phyloP scores from a whole-genome alignment of 2,329 filamentous ascomycete genomes.

The Alternaria arborescens region DNA sequence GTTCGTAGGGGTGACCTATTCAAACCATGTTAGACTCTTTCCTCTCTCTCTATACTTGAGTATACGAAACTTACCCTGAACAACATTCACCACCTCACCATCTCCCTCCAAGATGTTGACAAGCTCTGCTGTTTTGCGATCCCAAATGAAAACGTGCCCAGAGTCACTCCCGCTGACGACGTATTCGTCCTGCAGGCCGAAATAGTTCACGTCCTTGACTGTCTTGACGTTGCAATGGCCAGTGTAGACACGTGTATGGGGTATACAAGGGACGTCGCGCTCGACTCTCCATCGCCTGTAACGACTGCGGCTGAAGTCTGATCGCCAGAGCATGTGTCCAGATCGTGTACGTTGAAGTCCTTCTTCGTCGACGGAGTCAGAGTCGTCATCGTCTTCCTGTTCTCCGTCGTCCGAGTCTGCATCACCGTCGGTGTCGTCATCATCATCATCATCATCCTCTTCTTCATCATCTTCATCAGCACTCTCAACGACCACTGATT shows the following conservation, averaged over 20 bases:
- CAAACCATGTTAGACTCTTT: conserved; percentile 18
- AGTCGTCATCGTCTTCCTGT: conserved; percentile 39
- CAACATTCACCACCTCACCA: conserved; percentile 74
- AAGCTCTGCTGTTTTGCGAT: conserved; percentile 67
- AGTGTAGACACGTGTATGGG: conserved; percentile 65
- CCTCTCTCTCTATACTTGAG: not conserved
- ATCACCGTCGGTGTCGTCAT: conserved; percentile 37
- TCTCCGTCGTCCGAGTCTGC: conserved; percentile 37
- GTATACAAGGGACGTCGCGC: conserved; percentile 61
- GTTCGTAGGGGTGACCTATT: conserved; percentile 71
- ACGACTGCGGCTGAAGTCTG: conserved; percentile 58
- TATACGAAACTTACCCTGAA: conserved; percentile 60
- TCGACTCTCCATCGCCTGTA: conserved; percentile 61
- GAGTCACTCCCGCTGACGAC: conserved; percentile 73
- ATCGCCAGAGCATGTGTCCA: conserved; percentile 57
- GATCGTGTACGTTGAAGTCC: conserved; percentile 47
- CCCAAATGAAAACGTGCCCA: conserved; percentile 75
- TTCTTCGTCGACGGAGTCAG: conserved; percentile 40
- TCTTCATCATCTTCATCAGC: conserved; percentile 36
- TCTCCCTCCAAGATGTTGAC: conserved; percentile 73
- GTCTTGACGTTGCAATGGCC: conserved; percentile 74
- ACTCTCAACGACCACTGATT: not conserved
- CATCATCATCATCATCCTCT: conserved; percentile 34
- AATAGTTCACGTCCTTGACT: conserved; percentile 75
- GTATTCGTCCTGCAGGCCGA: conserved; percentile 72